Evolutionary conservation across 2,329 filamentous ascomycete species (phyloP), one percentile per base, ranked within the genome.

Genomic region (Leptodontidium sp.): DNA sequence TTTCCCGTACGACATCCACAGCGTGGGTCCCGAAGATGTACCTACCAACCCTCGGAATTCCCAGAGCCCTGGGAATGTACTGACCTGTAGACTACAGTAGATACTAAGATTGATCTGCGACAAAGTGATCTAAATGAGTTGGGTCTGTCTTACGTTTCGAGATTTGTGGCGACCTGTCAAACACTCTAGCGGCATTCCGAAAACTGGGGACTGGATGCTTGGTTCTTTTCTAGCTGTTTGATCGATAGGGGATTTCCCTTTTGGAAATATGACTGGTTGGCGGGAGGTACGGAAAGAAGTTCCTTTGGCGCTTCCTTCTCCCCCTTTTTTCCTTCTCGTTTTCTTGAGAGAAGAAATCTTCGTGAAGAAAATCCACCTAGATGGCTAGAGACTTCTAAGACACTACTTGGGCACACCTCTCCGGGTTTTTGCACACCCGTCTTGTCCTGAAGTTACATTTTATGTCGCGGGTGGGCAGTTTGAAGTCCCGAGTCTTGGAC

Each of bases 211-310:
- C 38, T 24, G 21, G 4, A 14, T 26, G 57, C 57, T 17, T 59
- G 57, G 57, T 26, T 40, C 57, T 59, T 21, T 12, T 59, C 14
- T 21, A 43, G 38, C 38, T 59, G 38, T 59, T 59, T 59, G 38
- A 59, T 29, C 35, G 38, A 29, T 59, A 59, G 57, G 57, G 38
- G 38, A 43, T 26, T 59, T 43, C 57, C 57, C 35, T 45, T 59
- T 59, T 59, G 35, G 57, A 59, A 8, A 40, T 24, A 14, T 43
- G 35, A 40, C n/a, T 24, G n/a, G 35, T 12, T 40, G 11, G 6
- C 5, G 9, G n/a, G 55, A 24, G 35, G n/a, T 58, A 21, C 21
- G 6, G 6, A 57, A 38, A 49, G 45, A 38, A 40, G 53, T n/a
- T 57, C 17, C 9, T 21, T 58, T 43, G 35, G 17, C 9, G n/a